Evolutionary conservation across 192 early-diverging fungal genomes (phyloP), one percentile per base, ranked within the genome.

Genomic region (Umbelopsis sp.): DNA sequence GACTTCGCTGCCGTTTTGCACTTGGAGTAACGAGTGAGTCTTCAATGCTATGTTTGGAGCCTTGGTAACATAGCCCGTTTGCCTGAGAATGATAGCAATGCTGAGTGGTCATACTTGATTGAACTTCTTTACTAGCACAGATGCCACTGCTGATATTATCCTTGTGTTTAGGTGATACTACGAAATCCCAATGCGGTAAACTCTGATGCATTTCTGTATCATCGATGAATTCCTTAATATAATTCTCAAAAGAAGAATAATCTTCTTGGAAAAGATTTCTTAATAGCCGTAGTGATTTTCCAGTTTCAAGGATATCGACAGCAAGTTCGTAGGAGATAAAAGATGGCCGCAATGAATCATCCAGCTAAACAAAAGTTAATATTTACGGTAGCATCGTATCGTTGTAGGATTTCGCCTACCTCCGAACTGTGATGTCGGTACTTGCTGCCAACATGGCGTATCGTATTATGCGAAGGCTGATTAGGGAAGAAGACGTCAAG

Each of bases 261-360:
- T 74, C 37, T 16, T 75, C 73, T 2, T 70, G 68, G 52, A 44
- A 80, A 7, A 61, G 55, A 35, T 81, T 49, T 13, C 66, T 49
- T 30, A 84, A 35, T 18, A 84, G 73, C 30, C 77, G 72, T 2
- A 84, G 71, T 27, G 78, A 78, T 46, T 80, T 81, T 5, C 80
- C 80, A n/a, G 80, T 75, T 33, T 81, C 74, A 12, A 84, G 23
- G 9, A 81, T 68, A 23, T 71, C 58, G 9, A 72, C 41, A 2
- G 75, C 78, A 5, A 79, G 71, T 15, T 55, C 30, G 12, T 37
- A 1, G 37, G 55, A 61, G 1, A 61, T 61, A 30, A 61, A 61
- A 6, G 27, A 61, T 35, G 55, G 55, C 33, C 55, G 30, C 15
- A 61, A 61, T 7, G 55, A 37, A n/a, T 61, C 27, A 22, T 61